These are phyloP conservation scores for Chara braunii DNA, from an alignment of 139 green algal species.

Conservation along the genomic window DNA sequence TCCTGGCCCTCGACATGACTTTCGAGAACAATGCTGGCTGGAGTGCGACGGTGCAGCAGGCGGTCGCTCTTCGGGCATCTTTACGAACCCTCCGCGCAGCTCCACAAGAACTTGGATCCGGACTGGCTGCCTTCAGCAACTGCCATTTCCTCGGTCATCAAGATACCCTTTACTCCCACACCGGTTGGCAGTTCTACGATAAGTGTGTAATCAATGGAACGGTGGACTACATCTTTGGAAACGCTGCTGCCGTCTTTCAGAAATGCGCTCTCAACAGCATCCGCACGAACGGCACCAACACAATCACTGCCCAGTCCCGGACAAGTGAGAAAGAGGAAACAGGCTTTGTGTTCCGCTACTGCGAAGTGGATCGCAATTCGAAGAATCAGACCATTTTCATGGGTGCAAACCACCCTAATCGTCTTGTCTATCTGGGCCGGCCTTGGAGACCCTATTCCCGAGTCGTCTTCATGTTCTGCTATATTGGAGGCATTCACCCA, in stretches of 20 bases:
- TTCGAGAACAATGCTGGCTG: too few relatives aligned
- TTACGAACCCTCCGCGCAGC: too few relatives aligned
- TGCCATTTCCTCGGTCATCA: background rate
- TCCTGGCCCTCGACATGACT: too few relatives aligned
- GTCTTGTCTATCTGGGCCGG: background rate
- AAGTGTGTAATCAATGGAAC: slow-evolving; percentile 11
- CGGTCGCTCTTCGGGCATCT: too few relatives aligned
- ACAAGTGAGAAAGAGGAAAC: background rate
- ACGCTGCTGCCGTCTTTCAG: background rate
- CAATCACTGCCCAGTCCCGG: slow-evolving; percentile 3
- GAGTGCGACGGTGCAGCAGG: too few relatives aligned
- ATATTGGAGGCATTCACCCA: too few relatives aligned
- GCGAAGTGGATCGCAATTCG: too few relatives aligned
- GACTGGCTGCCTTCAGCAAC: too few relatives aligned
- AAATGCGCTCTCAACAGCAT: background rate
- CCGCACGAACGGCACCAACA: background rate
- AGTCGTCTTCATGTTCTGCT: slow-evolving; percentile 1
- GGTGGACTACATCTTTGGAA: slow-evolving; percentile 24
- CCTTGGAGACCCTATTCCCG: slow-evolving; percentile 5
- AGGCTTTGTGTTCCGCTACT: slow-evolving; percentile 6
- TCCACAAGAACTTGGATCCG: too few relatives aligned
- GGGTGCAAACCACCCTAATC: background rate
- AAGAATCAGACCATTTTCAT: too few relatives aligned
- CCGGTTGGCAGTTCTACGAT: slow-evolving; percentile 11
- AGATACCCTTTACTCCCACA: background rate